A percentile compares a stretch with the other conserved stretches of the same genome.
Evolutionary conservation across 2,329 filamentous ascomycete genomes (phyloP).

Genomic region (Stagonosporopsis tanaceti): DNA sequence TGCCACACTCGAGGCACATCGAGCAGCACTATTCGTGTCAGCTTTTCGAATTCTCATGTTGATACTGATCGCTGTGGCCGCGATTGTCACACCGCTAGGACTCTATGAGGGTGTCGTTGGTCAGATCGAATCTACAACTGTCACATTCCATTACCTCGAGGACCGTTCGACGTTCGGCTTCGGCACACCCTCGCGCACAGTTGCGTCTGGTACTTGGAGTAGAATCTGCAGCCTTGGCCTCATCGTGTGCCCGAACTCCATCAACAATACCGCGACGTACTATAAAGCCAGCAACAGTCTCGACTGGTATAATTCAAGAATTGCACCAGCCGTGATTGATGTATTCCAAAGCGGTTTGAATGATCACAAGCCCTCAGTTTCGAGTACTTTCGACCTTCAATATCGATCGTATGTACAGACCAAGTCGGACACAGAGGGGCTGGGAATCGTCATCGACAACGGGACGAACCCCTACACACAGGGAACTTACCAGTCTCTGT

Average conservation of each 20-base stretch:
- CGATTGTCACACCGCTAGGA: conserved; percentile 58
- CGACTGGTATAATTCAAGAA: background rate
- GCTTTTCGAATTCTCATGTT: conserved; percentile 22
- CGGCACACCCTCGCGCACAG: conserved; percentile 50
- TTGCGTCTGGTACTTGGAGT: conserved; percentile 37
- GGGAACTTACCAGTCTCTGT: background rate
- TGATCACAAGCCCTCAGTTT: background rate
- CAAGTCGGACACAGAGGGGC: background rate
- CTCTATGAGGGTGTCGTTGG: conserved; percentile 52
- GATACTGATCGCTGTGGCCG: conserved; percentile 50
- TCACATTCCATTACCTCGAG: conserved; percentile 49
- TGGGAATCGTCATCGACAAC: background rate
- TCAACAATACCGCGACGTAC: background rate
- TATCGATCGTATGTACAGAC: conserved; percentile 5
- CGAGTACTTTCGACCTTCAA: conserved; percentile 1
- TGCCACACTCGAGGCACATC: conserved; percentile 38
- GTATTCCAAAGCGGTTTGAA: background rate
- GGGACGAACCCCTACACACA: background rate
- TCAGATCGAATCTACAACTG: conserved; percentile 20
- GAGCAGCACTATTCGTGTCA: conserved; percentile 35
- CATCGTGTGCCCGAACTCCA: conserved; percentile 5
- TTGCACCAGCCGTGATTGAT: background rate
- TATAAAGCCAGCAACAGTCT: background rate
- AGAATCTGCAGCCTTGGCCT: conserved; percentile 40
- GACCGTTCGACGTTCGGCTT: conserved; percentile 51